Base-by-base conservation (phyloP, 225 moss, liverwort and hornwort genomes). In the Marchantia paleacea region DNA sequence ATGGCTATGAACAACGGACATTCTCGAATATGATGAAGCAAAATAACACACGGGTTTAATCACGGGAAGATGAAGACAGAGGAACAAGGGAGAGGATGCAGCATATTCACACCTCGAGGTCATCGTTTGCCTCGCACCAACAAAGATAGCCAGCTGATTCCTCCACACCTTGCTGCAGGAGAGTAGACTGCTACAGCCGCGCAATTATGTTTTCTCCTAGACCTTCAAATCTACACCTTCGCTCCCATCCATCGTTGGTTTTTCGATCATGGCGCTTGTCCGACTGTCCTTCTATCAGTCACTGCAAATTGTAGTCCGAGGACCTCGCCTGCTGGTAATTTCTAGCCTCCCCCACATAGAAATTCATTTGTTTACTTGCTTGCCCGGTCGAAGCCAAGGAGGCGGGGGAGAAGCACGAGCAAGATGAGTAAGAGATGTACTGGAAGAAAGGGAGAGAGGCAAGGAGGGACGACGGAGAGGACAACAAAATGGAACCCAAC, bases 81-180 rank as follows among this genome's bases (percentile, higher is more conserved):
- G 66, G 25, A 66, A 39, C 39, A 66, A 66, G 66, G 28, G 28
- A 62, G 9, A 10, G 18, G 62, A 62, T 62, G n/a, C 62, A 62
- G 62, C n/a, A 62, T 62, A 24, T 62, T 58, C 72, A 18, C 72
- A 73, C 72, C 72, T 73, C 72, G 72, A 83, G 80, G 53, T 82
- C 86, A 83, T 86, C 80, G 83, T 80, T 86, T 80, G 80, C 80
- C 73, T 77, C 76, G 57, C 82, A 60, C 28, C 66, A 64, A 52
- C 75, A 22, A 26, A 11, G 28, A 74, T 50, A 72, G 55, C 51
- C 76, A 79, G 80, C 72, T 72, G 60, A 53, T 72, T 80, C 76
- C 71, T 81, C 69, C 78, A 52, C 74, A 69, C 74, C 81, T 62
- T 54, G 53, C 72, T 52, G 15, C 72, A 7, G 77, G 25, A 10